These are phyloP conservation scores for Mycena pura DNA, from an alignment of 768 basidiomycete genomes.

Conservation along the genomic window DNA sequence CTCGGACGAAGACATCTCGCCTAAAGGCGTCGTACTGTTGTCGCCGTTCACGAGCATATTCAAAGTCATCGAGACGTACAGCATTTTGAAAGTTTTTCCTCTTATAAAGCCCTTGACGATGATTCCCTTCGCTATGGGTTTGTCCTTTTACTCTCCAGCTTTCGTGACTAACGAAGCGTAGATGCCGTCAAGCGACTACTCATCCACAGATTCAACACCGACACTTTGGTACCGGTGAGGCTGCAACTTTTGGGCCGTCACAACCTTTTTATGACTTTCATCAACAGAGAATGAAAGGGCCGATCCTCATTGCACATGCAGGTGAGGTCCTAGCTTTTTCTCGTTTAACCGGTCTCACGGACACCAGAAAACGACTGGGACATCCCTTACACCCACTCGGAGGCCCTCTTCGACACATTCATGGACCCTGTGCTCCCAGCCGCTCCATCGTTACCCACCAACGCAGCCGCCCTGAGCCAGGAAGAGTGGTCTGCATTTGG, in stretches of 20 bases:
- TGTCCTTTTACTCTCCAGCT: conserved; percentile 36
- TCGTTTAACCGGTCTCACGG: background rate
- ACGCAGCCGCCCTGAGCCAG: conserved; percentile 38
- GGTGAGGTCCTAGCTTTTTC: conserved; percentile 32
- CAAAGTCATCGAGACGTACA: conserved; percentile 70
- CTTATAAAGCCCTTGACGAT: conserved; percentile 71
- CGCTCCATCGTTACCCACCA: conserved; percentile 42
- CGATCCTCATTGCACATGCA: conserved; percentile 78
- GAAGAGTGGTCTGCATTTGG: conserved; percentile 55
- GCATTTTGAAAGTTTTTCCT: conserved; percentile 69
- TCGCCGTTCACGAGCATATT: conserved; percentile 67
- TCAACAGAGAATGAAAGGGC: conserved; percentile 65
- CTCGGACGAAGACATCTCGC: conserved; percentile 48
- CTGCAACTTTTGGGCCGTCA: background rate
- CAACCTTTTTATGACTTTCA: conserved; percentile 15
- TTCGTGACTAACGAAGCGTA: conserved; percentile 30
- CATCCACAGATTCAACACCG: conserved; percentile 66
- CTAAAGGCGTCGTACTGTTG: conserved; percentile 58
- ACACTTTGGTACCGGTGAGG: conserved; percentile 64
- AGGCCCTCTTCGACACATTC: conserved; percentile 69
- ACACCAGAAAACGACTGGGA: conserved; percentile 65
- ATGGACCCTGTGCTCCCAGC: conserved; percentile 68
- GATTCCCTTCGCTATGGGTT: conserved; percentile 69
- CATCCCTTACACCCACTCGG: conserved; percentile 75
- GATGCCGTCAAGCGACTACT: conserved; percentile 62